Percentiles rank a stretch among this genome's conserved stretches.
Conservation (phyloP, 2,329 filamentous ascomycete genomes). For the Neonectria punicea region DNA sequence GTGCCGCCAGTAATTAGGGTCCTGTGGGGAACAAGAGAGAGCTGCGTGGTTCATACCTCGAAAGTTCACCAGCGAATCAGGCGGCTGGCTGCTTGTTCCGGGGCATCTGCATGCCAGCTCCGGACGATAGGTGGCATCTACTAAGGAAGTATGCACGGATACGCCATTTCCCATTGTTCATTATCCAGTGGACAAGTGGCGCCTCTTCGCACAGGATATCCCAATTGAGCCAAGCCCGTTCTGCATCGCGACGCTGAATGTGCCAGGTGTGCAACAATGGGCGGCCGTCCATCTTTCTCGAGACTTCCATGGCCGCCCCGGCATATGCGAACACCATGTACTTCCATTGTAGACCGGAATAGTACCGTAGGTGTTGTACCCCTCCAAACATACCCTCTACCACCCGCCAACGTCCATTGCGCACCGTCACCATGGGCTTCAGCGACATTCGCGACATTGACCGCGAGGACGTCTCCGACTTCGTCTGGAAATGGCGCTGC, state of each 20-base stretch:
- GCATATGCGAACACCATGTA: neutral
- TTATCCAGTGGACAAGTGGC: neutral
- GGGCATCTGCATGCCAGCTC: neutral
- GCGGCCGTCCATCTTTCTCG: constrained; percentile 34
- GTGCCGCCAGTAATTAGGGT: no score
- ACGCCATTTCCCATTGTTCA: neutral
- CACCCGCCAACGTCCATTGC: neutral
- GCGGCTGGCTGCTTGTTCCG: neutral
- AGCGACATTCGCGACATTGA: constrained; percentile 23
- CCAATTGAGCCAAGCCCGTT: constrained; percentile 24
- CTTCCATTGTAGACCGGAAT: neutral
- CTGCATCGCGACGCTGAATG: constrained; percentile 19
- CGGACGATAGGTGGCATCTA: neutral
- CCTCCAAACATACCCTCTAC: neutral
- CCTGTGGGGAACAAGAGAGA: no score
- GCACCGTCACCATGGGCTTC: constrained; percentile 25
- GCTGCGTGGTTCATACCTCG: no score
- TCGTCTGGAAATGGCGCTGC: constrained; percentile 47
- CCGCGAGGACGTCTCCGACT: constrained; percentile 41
- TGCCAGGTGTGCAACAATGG: constrained; percentile 14
- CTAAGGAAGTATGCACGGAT: no score
- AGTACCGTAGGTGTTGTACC: no score
- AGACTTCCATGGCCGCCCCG: constrained; percentile 37
- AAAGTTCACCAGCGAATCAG: neutral
- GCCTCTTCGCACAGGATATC: constrained; percentile 9